These are phyloP conservation scores for Pilatotrama ljubarskyi DNA, from an alignment of 768 basidiomycete genomes.

Conservation along the genomic window DNA sequence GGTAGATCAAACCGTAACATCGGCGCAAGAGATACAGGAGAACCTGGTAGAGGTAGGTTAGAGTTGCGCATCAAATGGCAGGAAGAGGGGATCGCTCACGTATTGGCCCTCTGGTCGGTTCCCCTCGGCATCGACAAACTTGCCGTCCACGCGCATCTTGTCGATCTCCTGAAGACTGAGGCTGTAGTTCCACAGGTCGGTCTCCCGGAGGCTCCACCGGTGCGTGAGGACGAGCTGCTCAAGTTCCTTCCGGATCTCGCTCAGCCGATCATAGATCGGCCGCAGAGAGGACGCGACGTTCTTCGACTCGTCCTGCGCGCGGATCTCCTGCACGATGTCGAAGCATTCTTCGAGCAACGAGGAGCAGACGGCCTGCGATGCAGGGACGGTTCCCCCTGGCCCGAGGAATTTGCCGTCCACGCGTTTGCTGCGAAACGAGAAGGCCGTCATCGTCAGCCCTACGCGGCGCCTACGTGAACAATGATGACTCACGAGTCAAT, in stretches of 20 bases:
- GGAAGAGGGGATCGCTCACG: conserved; percentile 46
- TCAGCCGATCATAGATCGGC: conserved; percentile 91
- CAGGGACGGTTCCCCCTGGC: conserved; percentile 85
- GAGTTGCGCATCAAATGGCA: no score
- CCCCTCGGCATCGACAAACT: conserved; percentile 94
- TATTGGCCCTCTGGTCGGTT: conserved; percentile 93
- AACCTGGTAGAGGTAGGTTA: conserved; percentile 50
- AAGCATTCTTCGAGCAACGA: conserved; percentile 96
- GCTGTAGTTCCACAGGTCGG: conserved; percentile 91
- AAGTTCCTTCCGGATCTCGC: conserved; percentile 81
- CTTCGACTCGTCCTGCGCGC: conserved; percentile 87
- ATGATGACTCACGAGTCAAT: conserved; percentile 86
- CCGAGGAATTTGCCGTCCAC: conserved; percentile 96
- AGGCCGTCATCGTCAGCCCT: not conserved
- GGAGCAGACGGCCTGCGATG: conserved; percentile 88
- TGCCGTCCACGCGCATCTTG: conserved; percentile 94
- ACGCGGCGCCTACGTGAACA: conserved; percentile 24
- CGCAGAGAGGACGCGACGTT: conserved; percentile 83
- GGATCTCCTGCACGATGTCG: conserved; percentile 93
- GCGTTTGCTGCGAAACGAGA: conserved; percentile 60
- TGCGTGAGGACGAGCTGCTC: conserved; percentile 91
- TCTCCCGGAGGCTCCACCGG: conserved; percentile 95
- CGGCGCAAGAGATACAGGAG: conserved; percentile 89
- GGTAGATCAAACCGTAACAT: conserved; percentile 96
- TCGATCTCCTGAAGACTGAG: conserved; percentile 94